Conservation (phyloP, 2,329 filamentous ascomycete species). For the Fusarium drepaniforme region DNA sequence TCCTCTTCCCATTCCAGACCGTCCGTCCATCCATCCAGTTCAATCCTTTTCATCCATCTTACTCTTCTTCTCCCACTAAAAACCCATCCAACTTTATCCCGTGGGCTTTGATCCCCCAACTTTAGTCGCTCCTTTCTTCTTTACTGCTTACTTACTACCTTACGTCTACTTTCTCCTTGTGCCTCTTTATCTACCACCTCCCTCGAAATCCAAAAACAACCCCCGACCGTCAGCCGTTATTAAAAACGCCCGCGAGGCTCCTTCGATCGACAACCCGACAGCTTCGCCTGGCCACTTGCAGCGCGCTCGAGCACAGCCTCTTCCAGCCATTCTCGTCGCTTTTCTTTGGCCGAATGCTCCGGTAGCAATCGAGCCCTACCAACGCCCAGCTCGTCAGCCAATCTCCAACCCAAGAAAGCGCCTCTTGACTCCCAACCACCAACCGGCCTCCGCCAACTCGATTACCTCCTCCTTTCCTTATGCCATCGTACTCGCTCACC, state of each 20-base stretch:
- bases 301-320: conserved; percentile 31
- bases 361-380: conserved; percentile 43
- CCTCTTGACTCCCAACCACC: conserved; percentile 14
- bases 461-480: conserved; percentile 58
- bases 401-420: conserved; percentile 30
- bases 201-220: conserved; percentile 9
- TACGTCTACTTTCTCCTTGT: conserved; percentile 14
- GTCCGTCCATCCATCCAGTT: conserved; percentile 34
- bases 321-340: conserved; percentile 13
- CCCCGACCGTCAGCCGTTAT: conserved; percentile 6
- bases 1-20: conserved; percentile 27
- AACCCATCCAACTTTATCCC: conserved; percentile 26
- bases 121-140: conserved; percentile 41
- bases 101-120: conserved; percentile 31
- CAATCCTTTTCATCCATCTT: conserved; percentile 35
- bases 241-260: conserved; percentile 24
- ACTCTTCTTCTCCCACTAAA: conserved; percentile 34
- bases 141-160: conserved; percentile 16
- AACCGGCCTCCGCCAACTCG: conserved; percentile 19
- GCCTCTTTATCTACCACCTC: conserved; percentile 15
- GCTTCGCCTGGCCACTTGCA: conserved; percentile 26
- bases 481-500: conserved; percentile 79
- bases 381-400: conserved; percentile 12
- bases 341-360: conserved; percentile 42
- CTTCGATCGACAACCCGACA: conserved; percentile 28